Percentiles rank a stretch among this genome's conserved stretches.
Conservation (phyloP, 2,329 filamentous ascomycete genomes). For the Huntiella decipiens region DNA sequence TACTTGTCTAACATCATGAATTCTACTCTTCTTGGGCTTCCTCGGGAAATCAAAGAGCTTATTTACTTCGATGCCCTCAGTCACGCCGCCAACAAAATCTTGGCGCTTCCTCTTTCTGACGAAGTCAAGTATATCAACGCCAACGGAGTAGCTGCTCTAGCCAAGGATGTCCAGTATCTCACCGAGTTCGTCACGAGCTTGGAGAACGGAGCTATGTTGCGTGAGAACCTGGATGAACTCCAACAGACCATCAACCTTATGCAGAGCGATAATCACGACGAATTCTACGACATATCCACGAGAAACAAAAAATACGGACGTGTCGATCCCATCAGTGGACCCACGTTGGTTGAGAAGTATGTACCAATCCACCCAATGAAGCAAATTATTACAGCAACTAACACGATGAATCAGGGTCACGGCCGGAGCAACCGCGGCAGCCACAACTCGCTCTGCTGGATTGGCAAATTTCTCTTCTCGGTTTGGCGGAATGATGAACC, state of each 20-base stretch:
- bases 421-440: slow-evolving; percentile 33
- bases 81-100: slow-evolving; percentile 71
- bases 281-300: slow-evolving; percentile 84
- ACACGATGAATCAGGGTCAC: slow-evolving; percentile 35
- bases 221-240: slow-evolving; percentile 78
- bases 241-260: slow-evolving; percentile 83
- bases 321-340: slow-evolving; percentile 80
- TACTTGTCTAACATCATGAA: slow-evolving; percentile 96
- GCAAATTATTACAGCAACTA: not conserved
- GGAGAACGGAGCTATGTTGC: slow-evolving; percentile 66
- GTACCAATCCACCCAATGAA: slow-evolving; percentile 13
- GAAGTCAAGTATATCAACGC: slow-evolving; percentile 75
- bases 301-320: slow-evolving; percentile 86
- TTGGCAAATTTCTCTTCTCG: slow-evolving; percentile 56
- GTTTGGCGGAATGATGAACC: slow-evolving; percentile 32
- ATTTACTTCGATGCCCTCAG: slow-evolving; percentile 94
- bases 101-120: slow-evolving; percentile 58
- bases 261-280: slow-evolving; percentile 76
- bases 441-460: slow-evolving; percentile 37
- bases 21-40: slow-evolving; percentile 79
- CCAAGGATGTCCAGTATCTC: slow-evolving; percentile 68
- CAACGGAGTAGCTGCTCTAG: slow-evolving; percentile 62
- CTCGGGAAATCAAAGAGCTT: slow-evolving; percentile 86
- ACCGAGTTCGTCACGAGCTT: slow-evolving; percentile 72
- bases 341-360: slow-evolving; percentile 79